Percentiles rank a stretch among this genome's conserved stretches.
Evolutionary conservation across 345 rosid species (phyloP).

Genomic region (Draba incana): DNA sequence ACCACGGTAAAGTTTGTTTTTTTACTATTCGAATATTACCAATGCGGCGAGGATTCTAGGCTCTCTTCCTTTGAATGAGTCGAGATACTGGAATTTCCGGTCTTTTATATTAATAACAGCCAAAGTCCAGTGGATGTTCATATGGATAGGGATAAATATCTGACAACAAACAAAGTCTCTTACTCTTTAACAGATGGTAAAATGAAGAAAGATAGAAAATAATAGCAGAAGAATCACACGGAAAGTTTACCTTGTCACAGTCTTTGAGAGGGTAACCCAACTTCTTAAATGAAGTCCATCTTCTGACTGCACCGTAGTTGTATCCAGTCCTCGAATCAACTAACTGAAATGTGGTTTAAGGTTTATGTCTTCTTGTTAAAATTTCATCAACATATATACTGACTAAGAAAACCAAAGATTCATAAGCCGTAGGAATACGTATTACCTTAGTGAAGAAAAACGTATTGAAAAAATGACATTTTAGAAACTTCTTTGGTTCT

Average conservation of each 20-base stretch:
- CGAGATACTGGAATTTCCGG: conserved; percentile 89
- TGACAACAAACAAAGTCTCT: conserved; percentile 39
- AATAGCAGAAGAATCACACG: conserved; percentile 16
- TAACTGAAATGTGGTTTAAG: conserved; percentile 52
- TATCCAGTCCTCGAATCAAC: conserved; percentile 52
- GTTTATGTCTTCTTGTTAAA: conserved; percentile 21
- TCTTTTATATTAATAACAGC: conserved; percentile 85
- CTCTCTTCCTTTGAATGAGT: conserved; percentile 90
- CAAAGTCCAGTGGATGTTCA: conserved; percentile 92
- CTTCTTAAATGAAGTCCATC: conserved; percentile 90
- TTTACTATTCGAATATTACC: conserved; percentile 51
- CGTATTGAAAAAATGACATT: conserved; percentile 93
- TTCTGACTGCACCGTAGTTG: conserved; percentile 77
- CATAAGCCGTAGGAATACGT: conserved; percentile 16
- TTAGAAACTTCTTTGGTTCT: conserved; percentile 79
- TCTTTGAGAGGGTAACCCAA: conserved; percentile 79
- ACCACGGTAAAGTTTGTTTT: background rate
- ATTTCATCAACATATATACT: conserved; percentile 13
- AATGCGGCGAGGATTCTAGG: conserved; percentile 55
- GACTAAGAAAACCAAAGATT: background rate
- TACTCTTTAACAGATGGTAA: background rate
- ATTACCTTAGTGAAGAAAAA: conserved; percentile 94
- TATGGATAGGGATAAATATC: conserved; percentile 97
- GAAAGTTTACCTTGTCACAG: conserved; percentile 76
- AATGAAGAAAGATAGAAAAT: background rate